These are phyloP conservation scores for Fraxinus pennsylvanica DNA, from an alignment of 257 asterid species.

Conservation along the genomic window DNA sequence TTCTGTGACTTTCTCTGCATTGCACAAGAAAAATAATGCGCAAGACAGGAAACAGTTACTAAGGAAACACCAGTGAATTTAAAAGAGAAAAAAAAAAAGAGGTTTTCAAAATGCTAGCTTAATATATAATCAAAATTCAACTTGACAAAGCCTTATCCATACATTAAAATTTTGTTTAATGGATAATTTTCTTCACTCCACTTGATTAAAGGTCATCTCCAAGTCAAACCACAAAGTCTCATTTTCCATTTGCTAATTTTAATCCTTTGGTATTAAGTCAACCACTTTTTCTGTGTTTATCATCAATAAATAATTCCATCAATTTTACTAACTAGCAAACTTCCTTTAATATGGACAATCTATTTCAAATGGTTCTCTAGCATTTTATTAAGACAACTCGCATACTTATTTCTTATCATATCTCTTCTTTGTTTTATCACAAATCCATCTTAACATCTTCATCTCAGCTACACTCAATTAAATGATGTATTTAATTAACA, in stretches of 20 bases:
- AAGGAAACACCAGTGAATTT: background rate
- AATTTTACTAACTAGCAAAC: background rate
- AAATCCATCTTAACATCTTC: background rate
- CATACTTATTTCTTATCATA: background rate
- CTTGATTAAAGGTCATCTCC: background rate
- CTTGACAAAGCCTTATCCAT: background rate
- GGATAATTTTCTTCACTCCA: background rate
- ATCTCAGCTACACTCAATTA: background rate
- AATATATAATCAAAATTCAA: background rate
- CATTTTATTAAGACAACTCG: background rate
- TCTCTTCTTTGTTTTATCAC: background rate
- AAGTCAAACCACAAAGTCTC: background rate
- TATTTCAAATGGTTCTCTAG: background rate
- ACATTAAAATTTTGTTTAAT: background rate
- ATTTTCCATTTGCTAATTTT: background rate
- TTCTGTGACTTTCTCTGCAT: conserved; percentile 58
- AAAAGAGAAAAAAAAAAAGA: conserved; percentile 4
- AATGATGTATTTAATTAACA: background rate
- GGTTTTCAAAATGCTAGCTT: conserved; percentile 6
- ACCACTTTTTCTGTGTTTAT: background rate
- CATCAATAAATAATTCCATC: background rate
- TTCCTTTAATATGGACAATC: background rate
- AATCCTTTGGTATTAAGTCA: background rate
- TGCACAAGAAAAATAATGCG: conserved; percentile 16
- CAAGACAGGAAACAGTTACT: conserved; percentile 13